Evolutionary conservation across 768 basidiomycete genomes (phyloP), one percentile per base, ranked within the genome.

Genomic region (Termitomyces sp.): DNA sequence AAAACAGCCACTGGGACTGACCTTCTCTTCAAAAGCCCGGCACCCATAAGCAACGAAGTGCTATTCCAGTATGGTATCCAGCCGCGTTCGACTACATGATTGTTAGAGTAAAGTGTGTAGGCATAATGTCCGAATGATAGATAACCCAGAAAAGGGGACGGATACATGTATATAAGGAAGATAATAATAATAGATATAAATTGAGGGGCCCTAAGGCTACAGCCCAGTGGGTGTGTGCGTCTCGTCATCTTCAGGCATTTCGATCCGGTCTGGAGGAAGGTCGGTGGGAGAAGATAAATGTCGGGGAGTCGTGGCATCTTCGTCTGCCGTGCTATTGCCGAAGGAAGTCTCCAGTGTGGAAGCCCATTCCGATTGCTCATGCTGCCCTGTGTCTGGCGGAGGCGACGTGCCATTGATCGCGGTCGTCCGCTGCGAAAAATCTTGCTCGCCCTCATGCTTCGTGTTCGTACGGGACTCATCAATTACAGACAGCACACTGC

Each of bases 11-110:
- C 78, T 61, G 95, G 96, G 6, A 83, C 86, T 24, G 96, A 98
- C 75, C 84, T 88, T 46, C 84, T 96, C 42, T 95, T 97, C 81
- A 90, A 86, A 74, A 94, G 93, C 74, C 96, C 96, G 44, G 86
- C 91, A 13, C 67, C 82, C 18, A 79, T 87, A 58, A 68, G 71
- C 59, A 70, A 75, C 24, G 79, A 83, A 38, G 76, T 83, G 38
- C 74, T 94, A 57, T 67, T 78, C 64, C 84, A 89, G 70, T 92
- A 92, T 72, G 84, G 85, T 66, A 80, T 92, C 65, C 77, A 74
- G 68, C 70, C 76, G 50, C 63, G 62, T 53, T 57, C 58, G 55
- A 66, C 58, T 66, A 65, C 59, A 60, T 64, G 50, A 59, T 56
- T 57, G 53, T 53, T 65, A 69, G 50, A 62, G 40, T 66, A 63